Base-by-base conservation (phyloP, 768 basidiomycete genomes). In the Chalciporus chontae region DNA sequence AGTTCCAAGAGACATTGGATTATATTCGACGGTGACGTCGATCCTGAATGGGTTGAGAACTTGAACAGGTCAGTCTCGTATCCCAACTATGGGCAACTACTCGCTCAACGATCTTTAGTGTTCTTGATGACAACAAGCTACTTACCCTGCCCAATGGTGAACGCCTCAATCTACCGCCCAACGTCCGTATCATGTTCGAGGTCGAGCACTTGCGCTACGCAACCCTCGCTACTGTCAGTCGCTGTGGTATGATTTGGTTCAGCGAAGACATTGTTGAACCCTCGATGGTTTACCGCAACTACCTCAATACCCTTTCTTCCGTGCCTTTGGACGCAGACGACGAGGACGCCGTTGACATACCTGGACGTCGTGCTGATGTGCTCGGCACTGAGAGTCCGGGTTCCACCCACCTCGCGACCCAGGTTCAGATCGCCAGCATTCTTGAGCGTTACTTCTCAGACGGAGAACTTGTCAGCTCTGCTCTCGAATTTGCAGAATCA, bases 241-340 rank as follows among this genome's bases (percentile, higher is more conserved):
- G 96, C 48, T 99, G 96, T 63, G 96, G 96, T 66, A 99, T 99
- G 96, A 95, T 99, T 60, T 99, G 96, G 96, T 99, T 99, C 74
- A 97, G 94, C 65, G 94, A 97, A 51, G 94, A 97, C 56, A 84
- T 96, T 42, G 83, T 99, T 23, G 87, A 91, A 55, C 84, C 94
- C 6, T 72, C 77, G 1, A 97, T 98, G 96, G 81, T 96, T 15
- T 96, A 89, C 68, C 83, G 80, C 45, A 80, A 97, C 64, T 95
- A 97, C 63, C 80, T 99, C 40, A 77, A 80, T 45, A 85, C 85
- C 0, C 74, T 98, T 23, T 76, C 85, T 0, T 73, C 83, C 2
- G 74, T 85, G 1, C 81, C 93, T 10, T 70, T 98, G 58, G 94
- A 93, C 62, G 85, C 85, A 8, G 92, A 94, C 48, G 95, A 98